A percentile compares a stretch with the other conserved stretches of the same genome.
These are phyloP conservation scores for Hysterium pulicare DNA, from an alignment of 2,329 filamentous ascomycete species.

Conservation along the genomic window DNA sequence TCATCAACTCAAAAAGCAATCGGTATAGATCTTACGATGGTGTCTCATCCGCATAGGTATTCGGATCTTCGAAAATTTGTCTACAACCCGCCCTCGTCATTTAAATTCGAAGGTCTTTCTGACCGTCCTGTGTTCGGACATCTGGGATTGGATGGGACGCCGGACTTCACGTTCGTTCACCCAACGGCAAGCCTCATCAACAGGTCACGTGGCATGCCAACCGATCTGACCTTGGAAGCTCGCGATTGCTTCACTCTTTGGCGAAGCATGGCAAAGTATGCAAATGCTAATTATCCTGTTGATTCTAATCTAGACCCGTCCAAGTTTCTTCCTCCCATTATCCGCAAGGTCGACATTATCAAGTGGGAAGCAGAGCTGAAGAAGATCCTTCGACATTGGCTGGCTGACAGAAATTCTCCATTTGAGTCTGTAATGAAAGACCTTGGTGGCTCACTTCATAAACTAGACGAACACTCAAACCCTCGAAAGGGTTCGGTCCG, in stretches of 20 bases:
- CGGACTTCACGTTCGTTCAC: slow-evolving; percentile 60
- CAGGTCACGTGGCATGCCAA: slow-evolving; percentile 58
- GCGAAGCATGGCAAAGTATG: slow-evolving; percentile 58
- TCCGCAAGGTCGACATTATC: slow-evolving; percentile 64
- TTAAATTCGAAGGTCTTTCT: slow-evolving; percentile 52
- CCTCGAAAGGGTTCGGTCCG: slow-evolving; percentile 14
- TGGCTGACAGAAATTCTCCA: slow-evolving; percentile 53
- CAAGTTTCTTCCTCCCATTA: slow-evolving; percentile 49
- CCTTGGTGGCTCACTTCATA: slow-evolving; percentile 25
- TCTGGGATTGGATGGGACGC: slow-evolving; percentile 48
- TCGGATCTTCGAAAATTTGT: slow-evolving; percentile 75
- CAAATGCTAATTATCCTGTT: slow-evolving; percentile 52
- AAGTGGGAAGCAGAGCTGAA: slow-evolving; percentile 65
- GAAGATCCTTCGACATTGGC: slow-evolving; percentile 56
- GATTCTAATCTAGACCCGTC: slow-evolving; percentile 50
- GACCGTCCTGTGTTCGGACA: slow-evolving; percentile 32
- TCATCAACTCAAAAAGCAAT: slow-evolving; percentile 60
- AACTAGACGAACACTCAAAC: slow-evolving; percentile 15
- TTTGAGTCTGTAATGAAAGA: slow-evolving; percentile 52
- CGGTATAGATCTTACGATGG: slow-evolving; percentile 63
- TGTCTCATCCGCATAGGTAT: slow-evolving; percentile 66
- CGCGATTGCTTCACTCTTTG: slow-evolving; percentile 67
- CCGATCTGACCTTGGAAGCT: slow-evolving; percentile 67
- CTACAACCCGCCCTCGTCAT: slow-evolving; percentile 53
- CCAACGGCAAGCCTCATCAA: slow-evolving; percentile 63